Evolutionary conservation across 179 eudicot genomes (phyloP).

Genomic region (Beta lomatogona): DNA sequence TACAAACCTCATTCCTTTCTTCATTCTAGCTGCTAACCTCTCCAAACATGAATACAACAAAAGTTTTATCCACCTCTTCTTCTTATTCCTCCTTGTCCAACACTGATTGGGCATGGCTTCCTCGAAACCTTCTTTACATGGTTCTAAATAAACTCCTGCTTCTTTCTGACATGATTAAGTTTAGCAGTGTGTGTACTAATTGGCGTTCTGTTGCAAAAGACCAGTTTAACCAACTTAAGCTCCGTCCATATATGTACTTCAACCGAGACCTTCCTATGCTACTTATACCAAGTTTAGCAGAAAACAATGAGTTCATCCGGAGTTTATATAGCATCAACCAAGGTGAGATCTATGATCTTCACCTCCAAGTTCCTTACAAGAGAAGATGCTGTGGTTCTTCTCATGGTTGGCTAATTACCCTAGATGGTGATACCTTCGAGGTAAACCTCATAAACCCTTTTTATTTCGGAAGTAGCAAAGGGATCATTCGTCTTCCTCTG

Average conservation of each 20-base stretch:
- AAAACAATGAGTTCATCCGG: neutral
- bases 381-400: slow-evolving; percentile 31
- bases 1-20: slow-evolving; percentile 4
- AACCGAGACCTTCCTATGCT: slow-evolving; percentile 19
- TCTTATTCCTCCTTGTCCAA: slow-evolving; percentile 1
- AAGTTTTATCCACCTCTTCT: neutral
- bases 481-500: slow-evolving; percentile 23
- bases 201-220: slow-evolving; percentile 21
- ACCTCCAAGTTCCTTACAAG: slow-evolving; percentile 16
- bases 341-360: slow-evolving; percentile 19
- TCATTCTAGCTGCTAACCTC: neutral
- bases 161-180: slow-evolving; percentile 23
- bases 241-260: slow-evolving; percentile 15
- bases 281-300: slow-evolving; percentile 4
- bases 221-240: slow-evolving; percentile 12
- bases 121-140: slow-evolving; percentile 15
- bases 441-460: slow-evolving; percentile 25
- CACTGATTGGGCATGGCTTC: slow-evolving; percentile 23
- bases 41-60: slow-evolving; percentile 13
- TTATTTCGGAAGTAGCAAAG: slow-evolving; percentile 19
- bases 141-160: slow-evolving; percentile 23
- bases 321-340: slow-evolving; percentile 13
- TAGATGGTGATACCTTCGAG: slow-evolving; percentile 19
- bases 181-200: slow-evolving; percentile 19
- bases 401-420: slow-evolving; percentile 29